phyloP scores from a whole-genome alignment of 192 early-diverging fungal genomes.

The Coemansia sp. region DNA sequence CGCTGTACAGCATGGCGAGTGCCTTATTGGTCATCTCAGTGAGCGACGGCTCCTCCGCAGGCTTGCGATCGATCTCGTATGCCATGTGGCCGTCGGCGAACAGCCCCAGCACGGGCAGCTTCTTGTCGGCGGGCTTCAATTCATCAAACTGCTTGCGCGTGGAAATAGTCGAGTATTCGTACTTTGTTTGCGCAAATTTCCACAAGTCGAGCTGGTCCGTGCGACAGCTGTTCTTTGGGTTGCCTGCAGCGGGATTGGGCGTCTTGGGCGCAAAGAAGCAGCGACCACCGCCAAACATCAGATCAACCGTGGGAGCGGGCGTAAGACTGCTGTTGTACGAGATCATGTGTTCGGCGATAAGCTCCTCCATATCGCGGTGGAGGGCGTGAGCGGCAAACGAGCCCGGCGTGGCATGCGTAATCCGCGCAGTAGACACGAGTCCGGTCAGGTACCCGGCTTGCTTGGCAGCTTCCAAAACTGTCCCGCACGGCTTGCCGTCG shows the following conservation, averaged over 20 bases:
- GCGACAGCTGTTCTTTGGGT: conserved; percentile 41
- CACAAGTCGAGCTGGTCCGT: conserved; percentile 43
- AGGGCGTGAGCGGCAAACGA: conserved; percentile 60
- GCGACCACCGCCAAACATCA: conserved; percentile 61
- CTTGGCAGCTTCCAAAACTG: conserved; percentile 65
- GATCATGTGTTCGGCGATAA: conserved; percentile 59
- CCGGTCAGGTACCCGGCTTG: conserved; percentile 50
- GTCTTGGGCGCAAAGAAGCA: conserved; percentile 56
- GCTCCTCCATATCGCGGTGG: conserved; percentile 59
- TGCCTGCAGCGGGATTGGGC: not conserved
- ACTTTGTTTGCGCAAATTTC: conserved; percentile 16
- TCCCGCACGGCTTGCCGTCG: conserved; percentile 56
- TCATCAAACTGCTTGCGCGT: conserved; percentile 28
- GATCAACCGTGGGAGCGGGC: conserved; percentile 27
- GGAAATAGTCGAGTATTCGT: conserved; percentile 6
- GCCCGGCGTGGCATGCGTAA: conserved; percentile 66
- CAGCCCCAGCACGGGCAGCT: conserved; percentile 53
- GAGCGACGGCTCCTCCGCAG: conserved; percentile 50
- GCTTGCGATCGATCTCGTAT: conserved; percentile 57
- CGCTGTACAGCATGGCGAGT: conserved; percentile 28
- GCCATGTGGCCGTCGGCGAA: conserved; percentile 58
- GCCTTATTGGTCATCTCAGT: conserved; percentile 59
- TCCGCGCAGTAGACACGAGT: conserved; percentile 61
- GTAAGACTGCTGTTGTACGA: conserved; percentile 35
- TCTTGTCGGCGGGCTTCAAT: conserved; percentile 1